A percentile compares a stretch with the other conserved stretches of the same genome.
Conservation (phyloP, 1,139 yeast genomes). For the Saccharomyces pastorianus region DNA sequence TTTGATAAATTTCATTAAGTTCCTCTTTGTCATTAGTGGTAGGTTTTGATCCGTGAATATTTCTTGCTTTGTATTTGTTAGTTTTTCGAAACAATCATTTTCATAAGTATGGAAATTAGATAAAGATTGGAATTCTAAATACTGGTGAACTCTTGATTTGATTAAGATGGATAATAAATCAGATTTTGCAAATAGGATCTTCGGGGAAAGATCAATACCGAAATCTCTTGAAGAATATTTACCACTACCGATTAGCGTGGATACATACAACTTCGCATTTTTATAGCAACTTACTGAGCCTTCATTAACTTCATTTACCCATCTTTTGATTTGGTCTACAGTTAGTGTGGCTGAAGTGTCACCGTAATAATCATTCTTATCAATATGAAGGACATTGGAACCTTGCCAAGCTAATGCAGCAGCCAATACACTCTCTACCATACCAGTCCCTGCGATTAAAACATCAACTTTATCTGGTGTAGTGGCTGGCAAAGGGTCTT, state of each 20-base stretch:
- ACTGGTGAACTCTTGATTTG: conserved; percentile 80
- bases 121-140: conserved; percentile 84
- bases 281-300: conserved; percentile 38
- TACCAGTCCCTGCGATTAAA: conserved; percentile 84
- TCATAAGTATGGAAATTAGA: conserved; percentile 87
- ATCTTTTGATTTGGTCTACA: conserved; percentile 69
- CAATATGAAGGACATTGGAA: conserved; percentile 80
- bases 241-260: conserved; percentile 40
- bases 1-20: conserved; percentile 86
- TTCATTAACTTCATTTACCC: conserved; percentile 63
- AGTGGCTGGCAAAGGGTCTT: conserved; percentile 47
- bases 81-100: conserved; percentile 79
- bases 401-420: conserved; percentile 99
- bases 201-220: conserved; percentile 85
- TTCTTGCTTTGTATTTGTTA: conserved; percentile 80
- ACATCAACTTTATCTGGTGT: conserved; percentile 76
- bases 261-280: conserved; percentile 67
- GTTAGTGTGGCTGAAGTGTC: conserved; percentile 84
- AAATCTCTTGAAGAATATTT: conserved; percentile 51
- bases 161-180: conserved; percentile 72
- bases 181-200: conserved; percentile 77
- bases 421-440: conserved; percentile 79
- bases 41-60: conserved; percentile 85
- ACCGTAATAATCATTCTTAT: conserved; percentile 76
- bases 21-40: conserved; percentile 67